Conservation (phyloP, 495 filamentous ascomycete genomes). For the Cercophora newfieldiana region DNA sequence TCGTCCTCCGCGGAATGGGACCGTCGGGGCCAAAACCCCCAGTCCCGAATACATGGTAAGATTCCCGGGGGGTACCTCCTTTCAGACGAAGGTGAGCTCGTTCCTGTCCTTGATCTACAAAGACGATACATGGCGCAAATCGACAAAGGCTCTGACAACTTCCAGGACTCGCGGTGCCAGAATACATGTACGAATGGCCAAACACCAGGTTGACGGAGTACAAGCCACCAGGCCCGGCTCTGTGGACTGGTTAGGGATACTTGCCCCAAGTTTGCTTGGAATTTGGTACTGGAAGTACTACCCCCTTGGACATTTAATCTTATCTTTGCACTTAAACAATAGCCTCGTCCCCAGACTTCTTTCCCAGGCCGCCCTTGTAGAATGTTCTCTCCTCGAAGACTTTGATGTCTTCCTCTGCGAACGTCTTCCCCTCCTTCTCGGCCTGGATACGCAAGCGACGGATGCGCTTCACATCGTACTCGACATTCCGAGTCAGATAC, state of each 20-base stretch:
- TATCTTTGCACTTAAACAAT: not conserved
- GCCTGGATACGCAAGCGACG: constrained; percentile 26
- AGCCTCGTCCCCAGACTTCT: not conserved
- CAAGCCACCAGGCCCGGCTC: constrained; percentile 8
- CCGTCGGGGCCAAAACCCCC: not conserved
- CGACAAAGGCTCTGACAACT: not conserved
- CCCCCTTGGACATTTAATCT: too few species aligned
- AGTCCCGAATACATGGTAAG: constrained; percentile 5
- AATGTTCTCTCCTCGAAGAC: constrained; percentile 21
- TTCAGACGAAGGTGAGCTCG: not conserved
- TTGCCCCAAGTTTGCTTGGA: too few species aligned
- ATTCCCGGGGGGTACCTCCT: constrained; percentile 6
- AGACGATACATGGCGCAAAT: not conserved
- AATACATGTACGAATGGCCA: constrained; percentile 16
- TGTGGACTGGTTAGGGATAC: constrained; percentile 7
- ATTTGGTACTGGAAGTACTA: too few species aligned
- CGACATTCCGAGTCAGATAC: constrained; percentile 37
- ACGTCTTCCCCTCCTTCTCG: constrained; percentile 26
- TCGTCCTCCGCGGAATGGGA: not conserved
- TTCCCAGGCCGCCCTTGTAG: not conserved
- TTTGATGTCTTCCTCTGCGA: constrained; percentile 28
- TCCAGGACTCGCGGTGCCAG: constrained; percentile 1
- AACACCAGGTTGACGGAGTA: constrained; percentile 7
- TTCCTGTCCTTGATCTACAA: not conserved
- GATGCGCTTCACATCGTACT: constrained; percentile 34